These are phyloP conservation scores for Vaccinium macrocarpon DNA, from an alignment of 148 eudicot genomes.

Conservation along the genomic window DNA sequence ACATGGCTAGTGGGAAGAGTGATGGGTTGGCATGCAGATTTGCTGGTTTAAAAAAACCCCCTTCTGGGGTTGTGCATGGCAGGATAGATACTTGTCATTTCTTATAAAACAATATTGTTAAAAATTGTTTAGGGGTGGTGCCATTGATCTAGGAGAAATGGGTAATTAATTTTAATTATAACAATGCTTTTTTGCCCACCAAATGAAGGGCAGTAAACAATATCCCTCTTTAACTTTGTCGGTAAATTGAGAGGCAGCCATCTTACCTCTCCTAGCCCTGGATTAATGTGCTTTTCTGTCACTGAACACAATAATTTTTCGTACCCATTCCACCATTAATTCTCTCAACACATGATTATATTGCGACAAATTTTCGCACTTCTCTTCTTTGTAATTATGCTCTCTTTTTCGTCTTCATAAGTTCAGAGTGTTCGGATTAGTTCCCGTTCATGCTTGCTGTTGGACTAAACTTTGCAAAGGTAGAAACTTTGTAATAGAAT, in stretches of 20 bases:
- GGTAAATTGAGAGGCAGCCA: constrained; percentile 17
- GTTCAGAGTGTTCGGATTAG: neutral
- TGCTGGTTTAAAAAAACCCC: neutral
- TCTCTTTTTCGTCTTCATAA: neutral
- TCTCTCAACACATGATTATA: neutral
- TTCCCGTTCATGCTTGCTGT: neutral
- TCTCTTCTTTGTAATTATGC: neutral
- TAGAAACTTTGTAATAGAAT: neutral
- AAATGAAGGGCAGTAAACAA: constrained; percentile 16
- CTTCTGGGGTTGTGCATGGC: neutral
- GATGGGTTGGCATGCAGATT: constrained; percentile 11
- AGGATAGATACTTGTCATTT: neutral
- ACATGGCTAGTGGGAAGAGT: constrained; percentile 19
- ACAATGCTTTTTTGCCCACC: constrained; percentile 1
- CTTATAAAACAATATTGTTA: neutral
- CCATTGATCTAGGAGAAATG: constrained; percentile 2
- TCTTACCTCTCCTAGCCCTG: constrained; percentile 5
- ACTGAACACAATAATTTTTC: neutral
- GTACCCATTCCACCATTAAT: neutral
- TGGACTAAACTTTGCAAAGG: neutral
- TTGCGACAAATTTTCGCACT: neutral
- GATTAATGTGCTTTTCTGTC: neutral
- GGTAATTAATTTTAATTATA: neutral
- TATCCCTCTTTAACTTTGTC: constrained; percentile 12
- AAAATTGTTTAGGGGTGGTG: neutral